Conservation (phyloP, 768 basidiomycete species). For the Tricholoma hemisulphureum region DNA sequence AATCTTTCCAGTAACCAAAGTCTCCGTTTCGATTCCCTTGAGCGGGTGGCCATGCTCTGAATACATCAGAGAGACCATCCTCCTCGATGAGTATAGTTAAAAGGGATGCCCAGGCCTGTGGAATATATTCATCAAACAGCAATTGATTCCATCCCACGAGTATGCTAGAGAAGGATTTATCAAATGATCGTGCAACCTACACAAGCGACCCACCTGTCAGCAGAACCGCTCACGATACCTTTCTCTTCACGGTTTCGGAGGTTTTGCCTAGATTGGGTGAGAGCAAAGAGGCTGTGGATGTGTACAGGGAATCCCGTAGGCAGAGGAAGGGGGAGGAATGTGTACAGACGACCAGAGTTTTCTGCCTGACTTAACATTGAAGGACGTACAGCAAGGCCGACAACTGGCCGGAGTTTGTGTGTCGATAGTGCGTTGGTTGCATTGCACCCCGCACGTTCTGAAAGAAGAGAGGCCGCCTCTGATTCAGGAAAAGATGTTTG, state of each 20-base stretch:
- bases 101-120: slow-evolving; percentile 40
- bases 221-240: slow-evolving; percentile 35
- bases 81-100: slow-evolving; percentile 31
- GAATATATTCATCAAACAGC: slow-evolving; percentile 46
- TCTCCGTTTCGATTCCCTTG: slow-evolving; percentile 38
- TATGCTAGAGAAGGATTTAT: slow-evolving; percentile 29
- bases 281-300: slow-evolving; percentile 46
- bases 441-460: slow-evolving; percentile 24
- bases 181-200: not conserved
- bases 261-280: slow-evolving; percentile 45
- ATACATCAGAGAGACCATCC: slow-evolving; percentile 26
- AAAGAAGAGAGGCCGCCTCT: slow-evolving; percentile 26
- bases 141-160: slow-evolving; percentile 48
- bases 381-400: slow-evolving; percentile 37
- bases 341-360: slow-evolving; percentile 44
- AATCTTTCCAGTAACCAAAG: slow-evolving; percentile 35
- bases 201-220: slow-evolving; percentile 37
- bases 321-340: slow-evolving; percentile 48
- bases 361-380: slow-evolving; percentile 9
- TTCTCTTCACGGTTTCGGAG: slow-evolving; percentile 41
- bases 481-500: slow-evolving; percentile 26
- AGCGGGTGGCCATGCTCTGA: slow-evolving; percentile 39
- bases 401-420: slow-evolving; percentile 42
- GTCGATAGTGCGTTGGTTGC: slow-evolving; percentile 24
- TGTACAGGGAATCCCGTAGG: slow-evolving; percentile 44